These are phyloP conservation scores for Curvularia sp. DNA, from an alignment of 2,329 filamentous ascomycete species.

Conservation along the genomic window DNA sequence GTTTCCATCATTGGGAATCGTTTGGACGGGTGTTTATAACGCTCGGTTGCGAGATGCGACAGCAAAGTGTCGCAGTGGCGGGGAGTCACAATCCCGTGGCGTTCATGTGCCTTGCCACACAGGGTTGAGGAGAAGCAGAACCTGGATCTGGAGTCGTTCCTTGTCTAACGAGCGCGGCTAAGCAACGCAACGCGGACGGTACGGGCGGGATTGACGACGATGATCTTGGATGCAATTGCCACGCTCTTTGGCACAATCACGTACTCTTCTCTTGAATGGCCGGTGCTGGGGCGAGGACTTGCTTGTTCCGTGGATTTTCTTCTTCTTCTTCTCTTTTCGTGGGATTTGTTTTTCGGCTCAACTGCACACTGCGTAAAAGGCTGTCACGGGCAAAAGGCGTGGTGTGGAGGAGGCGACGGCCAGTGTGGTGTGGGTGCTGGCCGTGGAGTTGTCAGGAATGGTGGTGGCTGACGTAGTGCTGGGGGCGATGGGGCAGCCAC, in stretches of 20 bases:
- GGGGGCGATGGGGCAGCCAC: constrained; percentile 12
- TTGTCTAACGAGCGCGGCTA: constrained; percentile 23
- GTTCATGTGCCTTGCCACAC: constrained; percentile 40
- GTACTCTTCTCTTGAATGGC: not conserved
- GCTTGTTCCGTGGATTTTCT: not conserved
- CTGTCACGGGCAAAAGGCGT: not conserved
- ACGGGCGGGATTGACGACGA: constrained; percentile 8
- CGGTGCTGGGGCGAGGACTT: not conserved
- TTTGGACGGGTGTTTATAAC: constrained; percentile 10
- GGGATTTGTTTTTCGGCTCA: not conserved
- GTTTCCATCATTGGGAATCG: constrained; percentile 49
- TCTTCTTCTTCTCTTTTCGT: not conserved
- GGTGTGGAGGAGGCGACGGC: not conserved
- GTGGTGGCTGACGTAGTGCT: constrained; percentile 36
- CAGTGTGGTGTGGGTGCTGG: not conserved
- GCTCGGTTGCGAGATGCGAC: constrained; percentile 17
- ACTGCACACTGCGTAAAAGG: not conserved
- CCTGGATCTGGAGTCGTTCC: constrained; percentile 19
- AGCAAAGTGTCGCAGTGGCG: constrained; percentile 29
- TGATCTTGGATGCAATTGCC: not conserved
- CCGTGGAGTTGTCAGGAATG: not conserved
- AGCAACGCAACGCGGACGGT: constrained; percentile 17
- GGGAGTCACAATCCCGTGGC: constrained; percentile 25
- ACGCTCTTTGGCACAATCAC: not conserved
- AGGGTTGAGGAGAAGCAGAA: constrained; percentile 21